phyloP scores from a whole-genome alignment of 75 land plant genomes.

The Larix kaempferi region DNA sequence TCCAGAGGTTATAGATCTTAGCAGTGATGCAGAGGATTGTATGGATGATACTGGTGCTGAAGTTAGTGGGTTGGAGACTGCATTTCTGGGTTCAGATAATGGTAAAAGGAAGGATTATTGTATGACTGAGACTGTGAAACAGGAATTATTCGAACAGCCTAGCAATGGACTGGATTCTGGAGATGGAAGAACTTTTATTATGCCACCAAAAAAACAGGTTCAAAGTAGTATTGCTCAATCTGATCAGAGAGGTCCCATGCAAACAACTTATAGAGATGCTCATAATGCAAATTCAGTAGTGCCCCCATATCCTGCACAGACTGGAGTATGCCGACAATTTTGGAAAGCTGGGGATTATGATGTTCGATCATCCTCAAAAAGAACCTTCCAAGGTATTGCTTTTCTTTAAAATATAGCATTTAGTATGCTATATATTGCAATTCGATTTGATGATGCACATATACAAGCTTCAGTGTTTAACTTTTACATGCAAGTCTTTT shows the following conservation, averaged over 20 bases:
- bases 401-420: background rate
- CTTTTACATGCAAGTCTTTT: background rate
- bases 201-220: background rate
- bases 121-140: background rate
- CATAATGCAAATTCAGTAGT: background rate
- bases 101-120: background rate
- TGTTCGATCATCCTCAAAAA: background rate
- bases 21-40: constrained; percentile 11
- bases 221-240: background rate
- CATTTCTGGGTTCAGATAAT: background rate
- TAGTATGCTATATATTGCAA: background rate
- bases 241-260: constrained; percentile 5
- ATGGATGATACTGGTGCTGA: background rate
- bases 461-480: background rate
- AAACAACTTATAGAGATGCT: background rate
- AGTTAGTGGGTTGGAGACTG: background rate
- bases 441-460: background rate
- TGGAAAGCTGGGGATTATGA: constrained; percentile 32
- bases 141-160: background rate
- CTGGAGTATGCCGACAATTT: constrained; percentile 17
- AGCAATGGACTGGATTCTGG: background rate
- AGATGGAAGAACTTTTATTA: background rate
- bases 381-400: constrained; percentile 2
- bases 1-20: constrained; percentile 9
- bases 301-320: background rate